A percentile compares a stretch with the other conserved stretches of the same genome.
Conservation (phyloP, 2,329 filamentous ascomycete species). For the Furcasterigmium sp. region DNA sequence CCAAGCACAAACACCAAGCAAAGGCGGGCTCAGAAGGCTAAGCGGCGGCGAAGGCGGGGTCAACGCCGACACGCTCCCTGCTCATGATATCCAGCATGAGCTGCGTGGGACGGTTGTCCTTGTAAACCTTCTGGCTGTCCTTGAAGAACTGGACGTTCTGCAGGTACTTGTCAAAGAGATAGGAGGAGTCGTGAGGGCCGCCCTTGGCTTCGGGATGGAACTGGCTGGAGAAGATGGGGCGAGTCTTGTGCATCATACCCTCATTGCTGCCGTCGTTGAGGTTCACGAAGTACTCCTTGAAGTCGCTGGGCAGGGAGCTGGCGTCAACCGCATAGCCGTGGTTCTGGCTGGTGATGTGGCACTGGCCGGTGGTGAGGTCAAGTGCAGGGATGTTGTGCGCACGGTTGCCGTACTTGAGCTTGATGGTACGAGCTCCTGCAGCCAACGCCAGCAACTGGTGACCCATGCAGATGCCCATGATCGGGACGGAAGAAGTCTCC, state of each 20-base stretch:
- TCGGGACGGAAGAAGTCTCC: conserved; percentile 81
- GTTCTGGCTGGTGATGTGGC: conserved; percentile 98
- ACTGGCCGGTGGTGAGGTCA: conserved; percentile 90
- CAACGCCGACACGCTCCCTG: conserved; percentile 92
- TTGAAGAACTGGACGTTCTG: conserved; percentile 88
- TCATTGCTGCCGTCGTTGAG: conserved; percentile 97
- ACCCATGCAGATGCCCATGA: conserved; percentile 97
- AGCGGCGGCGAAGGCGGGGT: conserved; percentile 50
- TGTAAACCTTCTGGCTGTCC: conserved; percentile 70
- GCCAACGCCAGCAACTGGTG: conserved; percentile 94
- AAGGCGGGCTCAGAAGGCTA: no score
- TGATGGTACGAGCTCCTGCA: conserved; percentile 82
- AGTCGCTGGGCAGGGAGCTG: conserved; percentile 74
- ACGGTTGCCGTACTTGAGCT: conserved; percentile 98
- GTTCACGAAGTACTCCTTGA: conserved; percentile 98
- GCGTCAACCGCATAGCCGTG: conserved; percentile 95
- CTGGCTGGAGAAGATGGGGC: conserved; percentile 96
- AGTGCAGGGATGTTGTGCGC: conserved; percentile 70
- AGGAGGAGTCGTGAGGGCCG: conserved; percentile 90
- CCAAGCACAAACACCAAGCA: no score
- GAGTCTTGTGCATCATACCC: conserved; percentile 92
- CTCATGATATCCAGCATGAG: conserved; percentile 85
- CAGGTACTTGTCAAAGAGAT: conserved; percentile 95
- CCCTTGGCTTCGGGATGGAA: conserved; percentile 99
- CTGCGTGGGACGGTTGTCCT: conserved; percentile 82